Evolutionary conservation across 345 rosid species (phyloP), one percentile per base, ranked within the genome.

Genomic region (Brassica cretica): DNA sequence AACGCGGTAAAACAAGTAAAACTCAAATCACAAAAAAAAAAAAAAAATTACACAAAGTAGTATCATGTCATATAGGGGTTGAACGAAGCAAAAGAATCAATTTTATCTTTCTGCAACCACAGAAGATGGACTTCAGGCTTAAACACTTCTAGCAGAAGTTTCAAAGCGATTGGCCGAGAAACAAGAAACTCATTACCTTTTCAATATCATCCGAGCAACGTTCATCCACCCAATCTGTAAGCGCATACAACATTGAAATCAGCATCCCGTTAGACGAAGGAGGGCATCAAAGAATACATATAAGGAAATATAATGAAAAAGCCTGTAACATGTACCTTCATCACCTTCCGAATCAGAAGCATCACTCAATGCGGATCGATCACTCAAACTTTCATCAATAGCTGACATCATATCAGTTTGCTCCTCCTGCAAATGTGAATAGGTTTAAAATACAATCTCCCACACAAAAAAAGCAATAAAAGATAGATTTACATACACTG

Each of bases 301-400:
- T 8, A 41, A 62, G 75, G 60, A 37, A 27, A 66, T 55, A 73
- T 8, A 64, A 64, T 39, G 30, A 76, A 65, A 65, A 49, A 66
- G 44, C 32, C 25, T 49, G 80, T 51, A 60, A 55, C 32, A 16
- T 21, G 56, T 69, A 73, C 78, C 84, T 85, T 85, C 86, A 78
- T 81, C 83, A 72, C 76, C 83, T 60, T 82, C 85, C 15, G 84
- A 85, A 81, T 84, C 88, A 74, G 88, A 90, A 81, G 84, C 49
- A 72, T 80, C 74, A 83, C 87, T 87, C 60, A 85, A 60, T 6
- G 85, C 83, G 71, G 87, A 78, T 72, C 72, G 85, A 73, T 87
- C 91, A 64, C 83, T 77, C 79, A 86, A 67, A 67, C 81, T 82
- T 78, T 82, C 91, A 80, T 84, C 84, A 68, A 78, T 82, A 76